Evolutionary conservation across 495 filamentous ascomycete species (phyloP), one percentile per base, ranked within the genome.

Genomic region (Penicillium canariense): DNA sequence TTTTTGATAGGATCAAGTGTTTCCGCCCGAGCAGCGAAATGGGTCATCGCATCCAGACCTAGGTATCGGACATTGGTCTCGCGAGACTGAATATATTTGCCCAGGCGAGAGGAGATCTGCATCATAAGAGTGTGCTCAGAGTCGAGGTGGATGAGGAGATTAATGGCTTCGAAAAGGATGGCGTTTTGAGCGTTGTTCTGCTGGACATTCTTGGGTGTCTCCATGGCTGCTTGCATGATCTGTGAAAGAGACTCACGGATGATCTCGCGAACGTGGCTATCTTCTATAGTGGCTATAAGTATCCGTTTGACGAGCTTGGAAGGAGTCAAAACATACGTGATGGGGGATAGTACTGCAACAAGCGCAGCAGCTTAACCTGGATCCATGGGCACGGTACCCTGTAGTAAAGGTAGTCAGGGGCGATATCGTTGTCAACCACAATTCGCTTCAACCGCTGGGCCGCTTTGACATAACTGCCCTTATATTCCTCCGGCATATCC

Each of bases 101-200:
- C 95, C 10, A 99, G 78, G 30, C 91, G 82, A 22, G 88, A 80
- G n/a, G 94, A 97, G 43, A 97, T 96, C 60, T 97, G 93, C 60
- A 96, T 86, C 93, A 97, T 97, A 39, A 99, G 76, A 18, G 85
- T 86, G 57, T 92, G 90, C 63, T 99, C 95, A 5, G 93, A 96
- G 59, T 97, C 95, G n/a, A 99, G 84, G 59, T 97, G 95, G 50
- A 99, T 99, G 54, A 96, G 92, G 48, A 99, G 85, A 65, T 97
- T 97, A 70, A 99, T 97, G 43, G 92, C 95, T 76, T 99, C 95
- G 59, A 99, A 99, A 0, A 99, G 81, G 23, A 99, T 90, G 0
- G 95, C 95, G 62, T 99, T 97, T 63, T 97, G 95, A 1, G 95
- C 95, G 72, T 99, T 99, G 68, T 99, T 99, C 67, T 99, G 94